Conservation (phyloP, 371 early-diverging fungal species). For the Rhizopus delemar region DNA sequence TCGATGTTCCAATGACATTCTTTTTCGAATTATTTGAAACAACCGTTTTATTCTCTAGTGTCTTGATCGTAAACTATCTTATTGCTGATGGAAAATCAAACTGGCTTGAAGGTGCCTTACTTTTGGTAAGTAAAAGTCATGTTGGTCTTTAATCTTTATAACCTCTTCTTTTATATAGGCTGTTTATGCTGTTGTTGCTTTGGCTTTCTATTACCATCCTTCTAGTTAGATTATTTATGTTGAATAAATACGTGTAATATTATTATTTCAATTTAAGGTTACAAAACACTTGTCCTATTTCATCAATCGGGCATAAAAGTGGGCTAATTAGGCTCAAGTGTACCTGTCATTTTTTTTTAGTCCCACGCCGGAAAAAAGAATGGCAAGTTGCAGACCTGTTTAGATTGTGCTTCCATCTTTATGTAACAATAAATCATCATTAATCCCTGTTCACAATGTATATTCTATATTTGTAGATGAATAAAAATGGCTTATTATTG, state of each 20-base stretch:
- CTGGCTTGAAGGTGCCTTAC: conserved; percentile 83
- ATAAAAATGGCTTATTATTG: too few relatives aligned
- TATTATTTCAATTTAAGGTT: too few relatives aligned
- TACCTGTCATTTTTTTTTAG: too few relatives aligned
- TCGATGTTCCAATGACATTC: conserved; percentile 73
- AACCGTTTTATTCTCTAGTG: conserved; percentile 77
- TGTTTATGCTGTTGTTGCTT: conserved; percentile 72
- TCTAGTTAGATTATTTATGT: neutral
- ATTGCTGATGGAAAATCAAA: conserved; percentile 75
- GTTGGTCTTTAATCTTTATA: neutral
- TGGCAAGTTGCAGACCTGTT: too few relatives aligned
- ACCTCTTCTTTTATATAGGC: conserved; percentile 18
- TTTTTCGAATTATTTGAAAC: conserved; percentile 84
- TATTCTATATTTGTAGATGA: too few relatives aligned
- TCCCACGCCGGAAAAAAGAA: too few relatives aligned
- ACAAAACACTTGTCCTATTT: neutral
- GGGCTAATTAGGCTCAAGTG: too few relatives aligned
- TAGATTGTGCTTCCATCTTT: too few relatives aligned
- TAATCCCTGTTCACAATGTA: too few relatives aligned
- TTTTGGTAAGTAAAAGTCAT: conserved; percentile 51
- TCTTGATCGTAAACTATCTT: conserved; percentile 81
- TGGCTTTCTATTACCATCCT: conserved; percentile 71
- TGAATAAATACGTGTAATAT: neutral
- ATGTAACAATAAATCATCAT: too few relatives aligned
- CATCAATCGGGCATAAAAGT: neutral